phyloP scores from a whole-genome alignment of 75 land plant species.

The Selaginella tamariscina region DNA sequence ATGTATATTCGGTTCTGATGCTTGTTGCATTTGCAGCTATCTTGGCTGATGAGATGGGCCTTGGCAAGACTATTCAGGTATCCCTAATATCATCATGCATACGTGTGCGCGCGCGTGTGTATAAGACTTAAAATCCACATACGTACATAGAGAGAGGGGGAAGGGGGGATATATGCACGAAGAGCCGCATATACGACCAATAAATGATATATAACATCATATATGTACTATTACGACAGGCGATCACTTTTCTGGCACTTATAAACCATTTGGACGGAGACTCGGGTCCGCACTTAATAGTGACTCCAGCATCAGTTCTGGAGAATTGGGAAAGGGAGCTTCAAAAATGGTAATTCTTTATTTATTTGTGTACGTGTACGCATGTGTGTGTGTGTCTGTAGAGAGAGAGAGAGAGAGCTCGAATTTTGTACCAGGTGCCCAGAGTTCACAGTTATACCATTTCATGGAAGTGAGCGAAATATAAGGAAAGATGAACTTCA shows the following conservation, averaged over 20 bases:
- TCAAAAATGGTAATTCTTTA: too few relatives aligned
- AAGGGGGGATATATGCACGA: not conserved
- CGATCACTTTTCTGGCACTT: constrained; percentile 4
- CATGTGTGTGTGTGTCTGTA: too few relatives aligned
- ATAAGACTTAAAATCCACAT: too few relatives aligned
- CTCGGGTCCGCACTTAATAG: constrained; percentile 4
- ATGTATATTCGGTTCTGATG: not conserved
- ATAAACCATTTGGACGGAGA: constrained; percentile 2
- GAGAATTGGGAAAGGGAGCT: constrained; percentile 1
- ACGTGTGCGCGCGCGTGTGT: too few relatives aligned
- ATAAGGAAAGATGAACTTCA: not conserved
- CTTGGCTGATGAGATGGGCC: constrained; percentile 12
- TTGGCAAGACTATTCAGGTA: constrained; percentile 4
- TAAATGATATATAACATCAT: not conserved
- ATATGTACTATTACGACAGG: not conserved
- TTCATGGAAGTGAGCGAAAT: not conserved
- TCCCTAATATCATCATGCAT: not conserved
- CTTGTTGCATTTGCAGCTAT: constrained; percentile 32
- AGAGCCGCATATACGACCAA: not conserved
- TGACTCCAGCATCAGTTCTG: not conserved
- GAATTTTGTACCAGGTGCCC: too few relatives aligned
- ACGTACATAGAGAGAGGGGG: too few relatives aligned
- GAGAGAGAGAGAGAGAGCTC: too few relatives aligned
- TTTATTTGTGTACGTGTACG: too few relatives aligned
- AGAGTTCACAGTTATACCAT: not conserved